Percentiles rank a stretch among this genome's conserved stretches.
Conservation (phyloP, 2,329 filamentous ascomycete species). For the Neofusicoccum ribis region DNA sequence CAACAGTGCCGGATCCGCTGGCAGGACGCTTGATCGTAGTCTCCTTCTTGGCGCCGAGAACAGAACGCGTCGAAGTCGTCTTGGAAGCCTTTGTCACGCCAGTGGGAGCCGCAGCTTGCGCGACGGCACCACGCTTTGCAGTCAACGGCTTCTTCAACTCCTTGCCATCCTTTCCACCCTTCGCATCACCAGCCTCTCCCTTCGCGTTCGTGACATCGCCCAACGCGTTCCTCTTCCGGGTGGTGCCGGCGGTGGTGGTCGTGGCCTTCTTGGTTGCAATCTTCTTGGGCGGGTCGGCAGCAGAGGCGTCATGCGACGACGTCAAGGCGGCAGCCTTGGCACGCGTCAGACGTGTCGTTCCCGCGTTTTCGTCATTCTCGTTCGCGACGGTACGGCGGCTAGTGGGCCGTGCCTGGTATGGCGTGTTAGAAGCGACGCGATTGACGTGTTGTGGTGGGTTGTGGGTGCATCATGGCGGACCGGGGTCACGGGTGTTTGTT, state of each 20-base stretch:
- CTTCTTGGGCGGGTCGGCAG: conserved; percentile 61
- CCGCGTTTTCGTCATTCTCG: conserved; percentile 89
- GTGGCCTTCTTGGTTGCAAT: conserved; percentile 47
- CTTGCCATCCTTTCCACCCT: conserved; percentile 44
- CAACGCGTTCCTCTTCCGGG: conserved; percentile 78
- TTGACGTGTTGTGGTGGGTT: conserved; percentile 2
- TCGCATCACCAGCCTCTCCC: conserved; percentile 47
- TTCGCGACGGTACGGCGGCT: conserved; percentile 77
- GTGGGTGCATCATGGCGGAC: neutral
- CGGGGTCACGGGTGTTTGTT: neutral
- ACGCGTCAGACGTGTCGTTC: conserved; percentile 82
- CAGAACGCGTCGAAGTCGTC: conserved; percentile 62
- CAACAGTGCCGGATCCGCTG: conserved; percentile 69
- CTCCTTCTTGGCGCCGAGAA: conserved; percentile 69
- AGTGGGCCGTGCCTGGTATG: conserved; percentile 63
- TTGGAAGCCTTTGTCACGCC: conserved; percentile 73
- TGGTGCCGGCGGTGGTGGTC: conserved; percentile 42
- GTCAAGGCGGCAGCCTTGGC: conserved; percentile 78
- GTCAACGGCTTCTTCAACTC: conserved; percentile 73
- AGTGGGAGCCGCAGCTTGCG: conserved; percentile 77
- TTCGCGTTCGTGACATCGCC: conserved; percentile 84
- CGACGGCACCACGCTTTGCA: conserved; percentile 64
- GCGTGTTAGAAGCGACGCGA: conserved; percentile 41
- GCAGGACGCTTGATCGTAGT: conserved; percentile 70
- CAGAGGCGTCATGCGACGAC: conserved; percentile 46